Evolutionary conservation across 2,329 filamentous ascomycete genomes (phyloP).

Genomic region (Aspergillus terreus): DNA sequence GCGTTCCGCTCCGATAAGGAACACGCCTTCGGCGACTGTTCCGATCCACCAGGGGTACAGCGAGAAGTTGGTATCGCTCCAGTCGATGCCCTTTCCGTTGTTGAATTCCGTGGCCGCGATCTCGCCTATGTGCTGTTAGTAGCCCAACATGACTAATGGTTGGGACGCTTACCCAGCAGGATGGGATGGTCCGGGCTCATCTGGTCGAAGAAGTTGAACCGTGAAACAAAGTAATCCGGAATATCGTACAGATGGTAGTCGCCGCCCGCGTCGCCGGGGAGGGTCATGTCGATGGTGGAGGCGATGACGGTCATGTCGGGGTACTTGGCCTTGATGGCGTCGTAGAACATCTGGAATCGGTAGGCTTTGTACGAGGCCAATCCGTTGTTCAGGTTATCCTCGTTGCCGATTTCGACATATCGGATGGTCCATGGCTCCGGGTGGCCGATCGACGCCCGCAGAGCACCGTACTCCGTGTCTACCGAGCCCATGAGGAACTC

Average conservation of each 20-base stretch:
- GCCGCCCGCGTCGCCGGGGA: slow-evolving; percentile 22
- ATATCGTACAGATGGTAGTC: slow-evolving; percentile 51
- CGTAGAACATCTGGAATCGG: slow-evolving; percentile 57
- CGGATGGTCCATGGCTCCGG: slow-evolving; percentile 58
- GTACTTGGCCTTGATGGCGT: slow-evolving; percentile 56
- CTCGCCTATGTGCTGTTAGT: slow-evolving; percentile 15
- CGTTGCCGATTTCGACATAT: slow-evolving; percentile 66
- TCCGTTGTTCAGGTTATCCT: slow-evolving; percentile 58
- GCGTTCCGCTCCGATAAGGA: slow-evolving; percentile 61
- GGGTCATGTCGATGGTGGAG: slow-evolving; percentile 23
- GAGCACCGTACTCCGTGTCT: slow-evolving; percentile 34
- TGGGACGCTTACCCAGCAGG: slow-evolving; percentile 18
- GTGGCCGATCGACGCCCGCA: slow-evolving; percentile 58
- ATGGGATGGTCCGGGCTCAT: slow-evolving; percentile 20
- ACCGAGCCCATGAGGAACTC: slow-evolving; percentile 25
- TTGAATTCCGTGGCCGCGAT: slow-evolving; percentile 41
- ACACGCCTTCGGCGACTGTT: slow-evolving; percentile 62
- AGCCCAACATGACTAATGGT: neutral
- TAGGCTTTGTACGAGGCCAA: slow-evolving; percentile 50
- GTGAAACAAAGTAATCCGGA: slow-evolving; percentile 49
- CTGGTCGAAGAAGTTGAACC: slow-evolving; percentile 55
- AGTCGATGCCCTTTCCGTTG: slow-evolving; percentile 40
- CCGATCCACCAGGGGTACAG: slow-evolving; percentile 57
- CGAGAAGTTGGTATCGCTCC: slow-evolving; percentile 42
- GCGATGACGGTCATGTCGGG: slow-evolving; percentile 51